Base-by-base conservation (phyloP, 1,139 yeast genomes). In the Geotrichum fermentans region DNA sequence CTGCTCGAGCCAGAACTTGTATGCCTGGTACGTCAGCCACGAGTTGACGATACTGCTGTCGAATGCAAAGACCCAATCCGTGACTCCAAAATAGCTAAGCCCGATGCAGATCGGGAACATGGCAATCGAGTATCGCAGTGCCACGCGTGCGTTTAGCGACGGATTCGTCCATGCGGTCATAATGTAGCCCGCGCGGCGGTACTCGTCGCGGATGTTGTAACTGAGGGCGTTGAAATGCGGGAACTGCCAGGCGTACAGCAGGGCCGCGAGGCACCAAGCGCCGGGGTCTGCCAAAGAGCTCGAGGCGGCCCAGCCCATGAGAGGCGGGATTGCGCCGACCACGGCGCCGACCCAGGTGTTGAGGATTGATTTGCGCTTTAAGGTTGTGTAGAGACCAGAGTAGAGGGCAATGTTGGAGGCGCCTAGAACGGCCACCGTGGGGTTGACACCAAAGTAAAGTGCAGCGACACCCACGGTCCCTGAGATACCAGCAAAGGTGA, bases 291-390 rank as follows among this genome's bases (percentile, higher is more conserved):
- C 59, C 45, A 92, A 70, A 1, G 95, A 79, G 30, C 70, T 80
- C 3, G 96, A 85, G 0, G 97, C 96, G 1, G 96, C 96, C 98
- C 98, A 92, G 1, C 99, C 99, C 99, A 92, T 92, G 47, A 94
- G 74, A 29, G 99, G 99, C 0, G 99, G 98, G 37, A 92, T 85
- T 0, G 97, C 97, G 3, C 99, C 99, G 2, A 94, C 98, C 8
- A 94, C 65, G 1, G 98, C 98, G 20, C 99, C 99, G 1, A 92
- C 94, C 99, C 99, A 92, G 0, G 99, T 92, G 66, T 92, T 92
- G 40, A 85, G 65, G 45, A 92, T 92, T 17, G 88, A 82, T 55
- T 74, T 79, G 49, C 99, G 75, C 63, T 92, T 92, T 63, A 94
- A 71, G 0, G 97, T 84, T 0, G 99, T 92, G 69, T 92, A 92